Evolutionary conservation across 1,284 basidiomycete species (phyloP).

Genomic region (Earliella scabrosa): DNA sequence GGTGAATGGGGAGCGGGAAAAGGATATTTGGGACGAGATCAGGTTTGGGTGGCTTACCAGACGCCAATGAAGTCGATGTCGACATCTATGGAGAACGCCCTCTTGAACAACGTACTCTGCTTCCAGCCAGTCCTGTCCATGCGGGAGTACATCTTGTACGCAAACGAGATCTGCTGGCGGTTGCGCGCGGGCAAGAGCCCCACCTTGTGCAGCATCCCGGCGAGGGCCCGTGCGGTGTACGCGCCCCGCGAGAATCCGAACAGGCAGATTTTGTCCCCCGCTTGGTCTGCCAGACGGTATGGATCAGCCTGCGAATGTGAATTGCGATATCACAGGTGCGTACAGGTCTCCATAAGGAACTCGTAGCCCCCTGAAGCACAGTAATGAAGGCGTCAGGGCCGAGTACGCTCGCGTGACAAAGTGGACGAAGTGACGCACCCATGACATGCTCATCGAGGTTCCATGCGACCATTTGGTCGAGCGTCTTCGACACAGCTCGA

Average conservation of each 20-base stretch:
- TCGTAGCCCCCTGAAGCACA: constrained; percentile 63
- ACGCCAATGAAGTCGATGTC: constrained; percentile 57
- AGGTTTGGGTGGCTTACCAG: constrained; percentile 46
- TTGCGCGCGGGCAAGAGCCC: constrained; percentile 60
- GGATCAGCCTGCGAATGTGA: neutral
- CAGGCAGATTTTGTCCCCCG: constrained; percentile 56
- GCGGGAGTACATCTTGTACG: constrained; percentile 45
- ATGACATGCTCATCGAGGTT: constrained; percentile 59
- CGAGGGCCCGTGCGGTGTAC: constrained; percentile 55
- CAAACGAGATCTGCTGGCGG: constrained; percentile 50
- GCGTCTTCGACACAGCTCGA: constrained; percentile 42
- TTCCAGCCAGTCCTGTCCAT: constrained; percentile 38
- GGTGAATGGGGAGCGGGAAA: neutral
- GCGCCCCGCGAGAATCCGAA: constrained; percentile 72
- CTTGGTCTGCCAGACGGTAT: constrained; percentile 28
- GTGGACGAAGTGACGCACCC: constrained; percentile 38
- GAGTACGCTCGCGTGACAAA: neutral
- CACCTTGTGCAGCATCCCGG: constrained; percentile 58
- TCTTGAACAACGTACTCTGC: constrained; percentile 44
- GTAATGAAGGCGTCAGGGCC: neutral
- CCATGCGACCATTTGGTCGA: constrained; percentile 57
- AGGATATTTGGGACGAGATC: too few species aligned
- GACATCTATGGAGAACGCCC: constrained; percentile 50
- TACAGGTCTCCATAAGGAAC: constrained; percentile 68
- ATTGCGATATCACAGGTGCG: constrained; percentile 11